Evolutionary conservation across 2,329 filamentous ascomycete genomes (phyloP), one percentile per base, ranked within the genome.

Genomic region (Thelonectria rubi): DNA sequence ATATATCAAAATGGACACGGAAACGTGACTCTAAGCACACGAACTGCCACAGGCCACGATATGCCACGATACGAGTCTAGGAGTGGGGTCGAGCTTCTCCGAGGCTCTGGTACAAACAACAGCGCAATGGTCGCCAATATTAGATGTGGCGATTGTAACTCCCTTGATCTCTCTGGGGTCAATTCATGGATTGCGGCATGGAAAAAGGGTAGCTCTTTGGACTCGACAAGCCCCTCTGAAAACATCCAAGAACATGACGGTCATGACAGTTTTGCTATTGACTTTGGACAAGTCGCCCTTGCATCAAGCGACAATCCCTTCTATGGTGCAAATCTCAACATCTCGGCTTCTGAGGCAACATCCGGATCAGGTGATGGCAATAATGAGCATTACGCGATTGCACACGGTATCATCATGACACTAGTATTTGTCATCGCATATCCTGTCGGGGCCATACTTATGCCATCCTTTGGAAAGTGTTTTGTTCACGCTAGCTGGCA

Each of bases 1-100:
- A 79, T 89, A 66, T 90, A 90, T 73, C 75, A 83, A 45, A 80
- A 87, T 64, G 85, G 85, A 60, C 64, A 68, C 3, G 82, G 83
- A 62, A 89, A 89, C 69, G 80, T 90, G 18, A 90, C 88, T 1
- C 71, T 90, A 50, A 89, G 86, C 64, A 81, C 86, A 1, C 83
- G 88, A 26, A 68, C 72, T 3, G 84, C 82, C 32, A 75, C 69
- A 0, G 79, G 79, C 7, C 78, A 89, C 62, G 63, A 72, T 32
- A 74, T 78, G 76, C 88, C 88, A 0, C 50, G 73, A 24, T 82
- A 84, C 73, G 76, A 75, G 2, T 69, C 74, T 1, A 74, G 78
- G 5, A 76, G 77, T 18, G 73, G 79, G 30, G 73, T 89, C 21
- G 78, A 82, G 32, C 78, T 90, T 3, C 79, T 90, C 2, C 80